Evolutionary conservation across 257 asterid genomes (phyloP).

Genomic region (Ehretia macrophylla): DNA sequence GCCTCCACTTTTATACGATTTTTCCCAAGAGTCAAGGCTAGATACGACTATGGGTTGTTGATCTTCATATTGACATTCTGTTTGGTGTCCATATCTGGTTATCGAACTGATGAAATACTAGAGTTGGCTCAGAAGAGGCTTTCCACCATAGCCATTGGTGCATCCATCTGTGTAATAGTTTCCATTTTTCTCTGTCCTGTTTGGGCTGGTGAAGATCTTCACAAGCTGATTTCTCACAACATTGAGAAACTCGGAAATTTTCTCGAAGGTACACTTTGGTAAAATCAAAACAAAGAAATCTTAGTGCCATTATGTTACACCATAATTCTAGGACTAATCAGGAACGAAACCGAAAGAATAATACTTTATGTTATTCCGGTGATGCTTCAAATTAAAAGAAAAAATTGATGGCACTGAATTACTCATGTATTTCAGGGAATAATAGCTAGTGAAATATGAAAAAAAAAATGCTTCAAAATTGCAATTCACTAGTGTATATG

Average conservation of each 20-base stretch:
- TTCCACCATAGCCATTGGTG: constrained; percentile 59
- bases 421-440: too few species aligned
- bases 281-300: not conserved
- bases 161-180: constrained; percentile 44
- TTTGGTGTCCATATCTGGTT: constrained; percentile 63
- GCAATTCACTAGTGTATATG: too few species aligned
- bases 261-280: constrained; percentile 42
- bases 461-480: too few species aligned
- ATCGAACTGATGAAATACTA: constrained; percentile 40
- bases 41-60: constrained; percentile 74
- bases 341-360: too few species aligned
- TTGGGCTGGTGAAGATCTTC: constrained; percentile 86
- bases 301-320: too few species aligned
- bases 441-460: too few species aligned
- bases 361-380: not conserved
- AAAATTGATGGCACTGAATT: too few species aligned
- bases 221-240: constrained; percentile 47
- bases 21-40: constrained; percentile 66
- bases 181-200: constrained; percentile 61
- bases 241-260: constrained; percentile 50
- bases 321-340: too few species aligned
- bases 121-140: constrained; percentile 52
- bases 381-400: not conserved
- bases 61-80: constrained; percentile 69
- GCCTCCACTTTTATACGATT: constrained; percentile 63